These are phyloP conservation scores for Scenedesmus sp. DNA, from an alignment of 163 green algal genomes.

Conservation along the genomic window DNA sequence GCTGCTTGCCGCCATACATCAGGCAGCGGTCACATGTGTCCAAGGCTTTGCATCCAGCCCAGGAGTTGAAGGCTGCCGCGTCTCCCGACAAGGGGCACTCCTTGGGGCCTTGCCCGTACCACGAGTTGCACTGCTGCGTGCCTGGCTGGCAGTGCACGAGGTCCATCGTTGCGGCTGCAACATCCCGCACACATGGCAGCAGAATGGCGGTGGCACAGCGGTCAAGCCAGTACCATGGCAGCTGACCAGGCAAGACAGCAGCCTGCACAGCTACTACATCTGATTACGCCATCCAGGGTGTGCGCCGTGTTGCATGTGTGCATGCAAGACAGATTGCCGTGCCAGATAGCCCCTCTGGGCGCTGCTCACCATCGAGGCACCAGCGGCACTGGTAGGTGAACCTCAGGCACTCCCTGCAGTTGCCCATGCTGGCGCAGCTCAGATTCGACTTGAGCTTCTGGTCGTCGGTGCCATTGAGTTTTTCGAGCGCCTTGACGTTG, in stretches of 20 bases:
- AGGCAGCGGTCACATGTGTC: background rate
- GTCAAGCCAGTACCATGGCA: no score
- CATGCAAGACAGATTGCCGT: no score
- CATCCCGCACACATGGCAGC: background rate
- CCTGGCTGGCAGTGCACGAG: background rate
- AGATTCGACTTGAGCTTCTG: background rate
- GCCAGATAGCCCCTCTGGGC: no score
- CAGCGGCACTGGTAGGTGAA: background rate
- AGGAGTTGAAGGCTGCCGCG: background rate
- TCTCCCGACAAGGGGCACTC: background rate
- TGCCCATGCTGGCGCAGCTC: background rate
- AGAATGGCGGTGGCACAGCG: no score
- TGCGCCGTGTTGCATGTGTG: no score
- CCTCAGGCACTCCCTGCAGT: background rate
- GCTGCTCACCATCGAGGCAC: background rate
- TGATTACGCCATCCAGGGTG: no score
- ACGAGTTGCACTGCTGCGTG: background rate
- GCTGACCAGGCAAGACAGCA: no score
- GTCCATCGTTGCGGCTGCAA: background rate
- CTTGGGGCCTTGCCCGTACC: background rate
- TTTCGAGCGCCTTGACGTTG: background rate
- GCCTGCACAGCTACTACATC: no score
- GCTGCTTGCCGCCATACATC: background rate
- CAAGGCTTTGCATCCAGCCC: background rate
- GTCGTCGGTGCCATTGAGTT: background rate